Evolutionary conservation across 2,329 filamentous ascomycete species (phyloP).

Genomic region (Hymenoscyphus fructigenus): DNA sequence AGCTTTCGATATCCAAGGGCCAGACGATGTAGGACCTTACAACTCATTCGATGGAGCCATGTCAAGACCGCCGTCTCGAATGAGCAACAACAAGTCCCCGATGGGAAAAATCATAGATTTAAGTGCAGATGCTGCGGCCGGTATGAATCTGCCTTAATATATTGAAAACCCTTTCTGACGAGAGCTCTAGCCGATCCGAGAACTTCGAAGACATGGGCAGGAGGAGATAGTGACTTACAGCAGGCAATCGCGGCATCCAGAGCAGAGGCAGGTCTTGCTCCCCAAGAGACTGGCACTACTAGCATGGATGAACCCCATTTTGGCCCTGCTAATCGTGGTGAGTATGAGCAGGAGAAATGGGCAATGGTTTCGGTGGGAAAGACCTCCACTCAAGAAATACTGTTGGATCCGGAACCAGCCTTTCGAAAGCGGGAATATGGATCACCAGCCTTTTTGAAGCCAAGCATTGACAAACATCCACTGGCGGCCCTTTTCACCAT

Average conservation of each 20-base stretch:
- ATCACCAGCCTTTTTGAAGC: slow-evolving; percentile 54
- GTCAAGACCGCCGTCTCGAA: slow-evolving; percentile 62
- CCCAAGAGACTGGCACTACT: slow-evolving; percentile 53
- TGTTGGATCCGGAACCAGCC: slow-evolving; percentile 39
- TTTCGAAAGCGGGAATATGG: slow-evolving; percentile 42
- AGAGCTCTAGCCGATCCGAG: slow-evolving; percentile 38
- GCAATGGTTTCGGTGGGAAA: slow-evolving; percentile 51
- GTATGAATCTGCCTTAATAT: slow-evolving; percentile 34
- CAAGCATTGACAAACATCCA: slow-evolving; percentile 38
- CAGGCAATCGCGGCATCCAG: slow-evolving; percentile 57
- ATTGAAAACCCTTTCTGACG: background rate
- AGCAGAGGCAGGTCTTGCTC: slow-evolving; percentile 47
- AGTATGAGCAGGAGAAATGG: slow-evolving; percentile 58
- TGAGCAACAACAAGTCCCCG: slow-evolving; percentile 55
- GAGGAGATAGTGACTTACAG: slow-evolving; percentile 54
- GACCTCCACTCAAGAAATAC: slow-evolving; percentile 33
- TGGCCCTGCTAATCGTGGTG: slow-evolving; percentile 56
- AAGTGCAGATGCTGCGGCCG: slow-evolving; percentile 43
- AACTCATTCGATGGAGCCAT: slow-evolving; percentile 39
- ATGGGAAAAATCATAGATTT: slow-evolving; percentile 52
- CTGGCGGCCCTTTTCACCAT: slow-evolving; percentile 58
- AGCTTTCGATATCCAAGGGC: slow-evolving; percentile 58
- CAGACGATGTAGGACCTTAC: slow-evolving; percentile 46
- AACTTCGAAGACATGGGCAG: slow-evolving; percentile 25
- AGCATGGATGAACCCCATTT: slow-evolving; percentile 47